phyloP scores from a whole-genome alignment of 805 yeast species.

The Saccharomycopsis guyanensis region DNA sequence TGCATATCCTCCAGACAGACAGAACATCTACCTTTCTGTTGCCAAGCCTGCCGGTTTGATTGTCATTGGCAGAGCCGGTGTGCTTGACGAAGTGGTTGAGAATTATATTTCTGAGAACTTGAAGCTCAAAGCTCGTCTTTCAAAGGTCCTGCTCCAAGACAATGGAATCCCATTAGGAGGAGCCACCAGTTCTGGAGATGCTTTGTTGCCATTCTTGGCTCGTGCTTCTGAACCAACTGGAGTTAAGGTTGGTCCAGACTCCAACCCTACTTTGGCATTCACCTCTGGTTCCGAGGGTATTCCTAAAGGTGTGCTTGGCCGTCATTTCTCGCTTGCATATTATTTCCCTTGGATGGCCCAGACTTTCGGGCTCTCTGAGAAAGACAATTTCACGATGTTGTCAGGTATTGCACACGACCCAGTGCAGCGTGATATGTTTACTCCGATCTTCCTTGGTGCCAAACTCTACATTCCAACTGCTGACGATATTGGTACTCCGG shows the following conservation, averaged over 20 bases:
- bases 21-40: constrained; percentile 83
- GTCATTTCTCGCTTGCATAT: constrained; percentile 94
- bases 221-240: constrained; percentile 62
- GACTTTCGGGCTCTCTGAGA: constrained; percentile 65
- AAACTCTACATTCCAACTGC: constrained; percentile 87
- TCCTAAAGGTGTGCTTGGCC: constrained; percentile 97
- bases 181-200: constrained; percentile 33
- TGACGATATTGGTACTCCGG: constrained; percentile 98
- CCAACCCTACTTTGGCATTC: constrained; percentile 92
- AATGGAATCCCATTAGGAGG: constrained; percentile 62
- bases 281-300: constrained; percentile 98
- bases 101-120: constrained; percentile 70
- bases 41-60: constrained; percentile 90
- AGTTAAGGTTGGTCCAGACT: constrained; percentile 93
- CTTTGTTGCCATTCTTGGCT: constrained; percentile 39
- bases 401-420: constrained; percentile 99
- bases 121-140: constrained; percentile 63
- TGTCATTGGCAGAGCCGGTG: constrained; percentile 86
- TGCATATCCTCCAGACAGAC: constrained; percentile 98
- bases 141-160: constrained; percentile 67
- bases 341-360: constrained; percentile 99
- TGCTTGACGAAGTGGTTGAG: constrained; percentile 66
- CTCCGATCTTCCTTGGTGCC: constrained; percentile 95
- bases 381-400: constrained; percentile 92
- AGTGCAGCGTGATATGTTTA: constrained; percentile 97